Evolutionary conservation across 352 stramenopile species (phyloP), one percentile per base, ranked within the genome.

Genomic region (Phytophthora lateralis): DNA sequence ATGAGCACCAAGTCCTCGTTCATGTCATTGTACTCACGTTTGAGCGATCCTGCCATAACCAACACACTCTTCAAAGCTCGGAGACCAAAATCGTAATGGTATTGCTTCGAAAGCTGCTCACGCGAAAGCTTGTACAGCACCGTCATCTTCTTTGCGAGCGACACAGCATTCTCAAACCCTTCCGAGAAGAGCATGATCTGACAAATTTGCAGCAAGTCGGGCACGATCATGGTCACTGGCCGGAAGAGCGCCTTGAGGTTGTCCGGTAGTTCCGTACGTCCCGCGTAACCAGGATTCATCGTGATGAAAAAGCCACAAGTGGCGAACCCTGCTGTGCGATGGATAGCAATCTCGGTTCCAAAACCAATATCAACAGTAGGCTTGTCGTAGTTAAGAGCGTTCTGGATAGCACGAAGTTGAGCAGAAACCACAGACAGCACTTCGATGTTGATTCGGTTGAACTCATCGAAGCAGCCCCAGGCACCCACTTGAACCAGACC

Each of bases 51-150:
- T 2, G 94, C 94, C 91, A 98, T 98, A 6, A 98, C 94, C 5
- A 98, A 66, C 37, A 98, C 94, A 18, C 88, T 97, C 74, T 98
- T 98, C 0, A 98, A 74, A 4, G 93, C 91, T 26, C 94, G 85
- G 1, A 98, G 69, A n/a, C 94, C 94, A 44, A 98, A 98, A 49
- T 98, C 94, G 74, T 98, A 98, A 63, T 98, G 94, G 41, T 96
- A 97, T 61, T 98, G 95, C 71, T 98, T 98, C 0, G 88, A 97
- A 0, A 98, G 77, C 73, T 98, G 95, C 53, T 98, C 94, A 18
- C 82, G 90, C n/a, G 93, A 96, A 6, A 98, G 80, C 57, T 97
- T 97, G 79, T 98, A 98, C 27, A 98, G 75, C 60, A 98, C 93
- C 0, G 93, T 98, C 89, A 97, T 97, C 63, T 98, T 97, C 70